Conservation (phyloP, 148 eudicot genomes). For the Cornus suecica region DNA sequence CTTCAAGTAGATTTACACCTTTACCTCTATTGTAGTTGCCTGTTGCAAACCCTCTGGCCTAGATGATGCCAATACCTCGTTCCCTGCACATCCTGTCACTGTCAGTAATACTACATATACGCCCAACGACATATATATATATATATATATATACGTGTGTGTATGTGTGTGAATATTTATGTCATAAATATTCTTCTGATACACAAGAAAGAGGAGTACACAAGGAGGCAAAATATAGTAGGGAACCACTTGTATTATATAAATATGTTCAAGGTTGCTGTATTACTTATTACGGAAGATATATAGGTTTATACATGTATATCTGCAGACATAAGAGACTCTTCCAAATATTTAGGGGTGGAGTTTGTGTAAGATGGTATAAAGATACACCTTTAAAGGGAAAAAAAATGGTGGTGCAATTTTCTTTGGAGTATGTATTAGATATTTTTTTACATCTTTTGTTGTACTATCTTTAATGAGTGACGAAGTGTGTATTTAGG, state of each 20-base stretch:
- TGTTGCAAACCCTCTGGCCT: conserved; percentile 5
- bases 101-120: background rate
- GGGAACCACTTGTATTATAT: background rate
- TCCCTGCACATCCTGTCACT: conserved; percentile 8
- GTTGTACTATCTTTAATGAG: too few relatives aligned
- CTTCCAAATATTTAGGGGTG: background rate
- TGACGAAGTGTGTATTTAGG: too few relatives aligned
- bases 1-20: background rate
- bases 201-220: background rate
- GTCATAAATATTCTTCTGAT: background rate
- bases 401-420: background rate
- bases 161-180: too few relatives aligned
- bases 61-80: background rate
- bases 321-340: background rate
- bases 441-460: too few relatives aligned
- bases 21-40: conserved; percentile 18
- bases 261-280: background rate
- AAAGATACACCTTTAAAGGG: background rate
- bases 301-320: too few relatives aligned
- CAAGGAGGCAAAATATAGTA: background rate
- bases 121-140: too few relatives aligned
- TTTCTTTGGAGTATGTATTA: too few relatives aligned
- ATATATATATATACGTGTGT: too few relatives aligned
- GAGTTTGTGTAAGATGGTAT: background rate
- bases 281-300: background rate